Base-by-base conservation (phyloP, 192 early-diverging fungal species). In the Backusella circina region DNA sequence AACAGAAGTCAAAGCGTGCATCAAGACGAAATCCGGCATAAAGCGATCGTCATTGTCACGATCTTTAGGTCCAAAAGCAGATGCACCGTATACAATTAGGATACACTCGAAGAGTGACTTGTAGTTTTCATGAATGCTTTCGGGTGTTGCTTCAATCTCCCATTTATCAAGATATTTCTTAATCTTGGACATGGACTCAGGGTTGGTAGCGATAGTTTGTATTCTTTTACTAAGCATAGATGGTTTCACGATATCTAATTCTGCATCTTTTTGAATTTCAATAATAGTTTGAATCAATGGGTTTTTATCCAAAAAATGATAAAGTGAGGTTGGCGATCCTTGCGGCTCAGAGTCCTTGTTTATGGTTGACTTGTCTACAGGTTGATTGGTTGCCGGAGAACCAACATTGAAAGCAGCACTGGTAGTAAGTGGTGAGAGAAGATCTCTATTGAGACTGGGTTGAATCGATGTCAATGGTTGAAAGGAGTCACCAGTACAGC, bases 1-100 rank as follows among this genome's bases (percentile, higher is more conserved):
- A 6, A 77, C 70, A 12, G 87, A 86, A 0, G 89, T 89, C 70
- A 89, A 57, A 35, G 79, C 71, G 73, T 91, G 89, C 78, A 85
- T 83, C 23, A 85, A 72, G 41, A 84, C 80, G 68, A 84, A 85
- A 51, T 85, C 80, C 33, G 79, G 50, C 21, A 80, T 86, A 75
- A 86, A 44, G 76, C 23, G 2, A 7, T 54, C 9, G 2, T 57
- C 2, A 26, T 75, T 31, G 15, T 15, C 39, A 21, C 18, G 23
- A 44, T 47, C 8, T 12, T 65, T 78, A 78, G 85, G 71, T 78
- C 76, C 70, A 44, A 80, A 31, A 50, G 67, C 70, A 26, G 72
- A 66, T 0, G 81, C 80, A 47, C 85, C 86, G 36, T 81, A 82
- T 4, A 81, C 54, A 9, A 86, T 70, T 1, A 80, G 65, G 36